Conservation (phyloP, 192 early-diverging fungal genomes). For the Phycomyces blakesleeanus region DNA sequence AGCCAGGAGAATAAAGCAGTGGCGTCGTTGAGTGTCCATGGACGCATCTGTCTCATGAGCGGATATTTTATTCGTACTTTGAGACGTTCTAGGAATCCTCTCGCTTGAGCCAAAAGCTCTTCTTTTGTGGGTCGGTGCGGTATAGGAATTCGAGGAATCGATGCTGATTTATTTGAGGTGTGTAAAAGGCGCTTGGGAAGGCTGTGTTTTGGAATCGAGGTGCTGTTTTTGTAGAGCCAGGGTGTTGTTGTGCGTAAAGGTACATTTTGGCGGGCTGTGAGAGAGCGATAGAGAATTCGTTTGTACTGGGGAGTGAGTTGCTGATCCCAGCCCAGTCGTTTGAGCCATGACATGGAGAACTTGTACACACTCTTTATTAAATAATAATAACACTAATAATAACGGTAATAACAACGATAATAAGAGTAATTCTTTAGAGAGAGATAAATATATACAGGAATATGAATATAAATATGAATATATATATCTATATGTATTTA, state of each 20-base stretch:
- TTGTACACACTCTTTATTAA: too few species aligned
- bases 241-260: not conserved
- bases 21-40: slow-evolving; percentile 83
- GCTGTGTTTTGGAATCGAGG: not conserved
- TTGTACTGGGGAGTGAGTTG: not conserved
- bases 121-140: slow-evolving; percentile 37
- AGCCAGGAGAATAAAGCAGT: slow-evolving; percentile 87
- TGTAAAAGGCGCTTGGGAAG: not conserved
- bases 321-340: not conserved
- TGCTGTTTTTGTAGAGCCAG: not conserved
- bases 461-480: too few species aligned
- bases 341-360: slow-evolving; percentile 2
- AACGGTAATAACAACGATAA: too few species aligned
- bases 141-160: slow-evolving; percentile 12
- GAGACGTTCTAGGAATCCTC: slow-evolving; percentile 57
- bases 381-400: too few species aligned
- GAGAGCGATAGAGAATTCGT: not conserved
- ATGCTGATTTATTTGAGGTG: not conserved
- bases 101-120: slow-evolving; percentile 55
- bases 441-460: too few species aligned
- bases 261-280: not conserved
- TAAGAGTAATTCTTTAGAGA: too few species aligned
- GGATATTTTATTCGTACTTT: slow-evolving; percentile 56
- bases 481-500: too few species aligned
- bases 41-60: slow-evolving; percentile 64